phyloP scores from a whole-genome alignment of 106 monocot genomes.

The Phalaenopsis aphrodite region DNA sequence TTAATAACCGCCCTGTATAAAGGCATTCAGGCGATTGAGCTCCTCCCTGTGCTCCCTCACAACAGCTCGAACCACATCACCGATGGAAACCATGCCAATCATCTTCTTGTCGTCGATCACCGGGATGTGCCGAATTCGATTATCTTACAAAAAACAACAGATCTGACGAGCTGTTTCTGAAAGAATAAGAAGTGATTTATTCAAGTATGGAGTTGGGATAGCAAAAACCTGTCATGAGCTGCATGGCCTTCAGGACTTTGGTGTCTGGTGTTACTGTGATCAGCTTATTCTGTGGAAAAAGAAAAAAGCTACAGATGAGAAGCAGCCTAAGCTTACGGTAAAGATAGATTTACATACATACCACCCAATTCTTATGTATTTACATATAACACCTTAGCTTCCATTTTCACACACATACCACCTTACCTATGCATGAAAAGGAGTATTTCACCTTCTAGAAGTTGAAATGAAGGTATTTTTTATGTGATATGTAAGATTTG shows the following conservation, averaged over 20 bases:
- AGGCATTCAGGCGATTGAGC: slow-evolving; percentile 82
- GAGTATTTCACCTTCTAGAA: no score
- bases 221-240: slow-evolving; percentile 87
- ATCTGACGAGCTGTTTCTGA: neutral
- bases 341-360: no score
- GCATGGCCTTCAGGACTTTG: slow-evolving; percentile 90
- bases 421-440: no score
- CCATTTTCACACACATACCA: no score
- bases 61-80: slow-evolving; percentile 92
- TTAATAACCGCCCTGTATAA: slow-evolving; percentile 90
- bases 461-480: no score
- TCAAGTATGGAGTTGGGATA: neutral
- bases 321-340: no score
- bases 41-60: slow-evolving; percentile 86
- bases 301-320: neutral
- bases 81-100: slow-evolving; percentile 96
- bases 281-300: slow-evolving; percentile 65
- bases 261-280: slow-evolving; percentile 88
- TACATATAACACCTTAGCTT: no score
- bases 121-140: slow-evolving; percentile 88
- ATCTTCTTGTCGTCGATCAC: slow-evolving; percentile 67
- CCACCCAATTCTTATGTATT: no score
- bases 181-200: neutral
- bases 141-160: slow-evolving; percentile 35
- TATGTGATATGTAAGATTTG: no score